phyloP scores from a whole-genome alignment of 2,329 filamentous ascomycete species.

The Alternaria infectoria region DNA sequence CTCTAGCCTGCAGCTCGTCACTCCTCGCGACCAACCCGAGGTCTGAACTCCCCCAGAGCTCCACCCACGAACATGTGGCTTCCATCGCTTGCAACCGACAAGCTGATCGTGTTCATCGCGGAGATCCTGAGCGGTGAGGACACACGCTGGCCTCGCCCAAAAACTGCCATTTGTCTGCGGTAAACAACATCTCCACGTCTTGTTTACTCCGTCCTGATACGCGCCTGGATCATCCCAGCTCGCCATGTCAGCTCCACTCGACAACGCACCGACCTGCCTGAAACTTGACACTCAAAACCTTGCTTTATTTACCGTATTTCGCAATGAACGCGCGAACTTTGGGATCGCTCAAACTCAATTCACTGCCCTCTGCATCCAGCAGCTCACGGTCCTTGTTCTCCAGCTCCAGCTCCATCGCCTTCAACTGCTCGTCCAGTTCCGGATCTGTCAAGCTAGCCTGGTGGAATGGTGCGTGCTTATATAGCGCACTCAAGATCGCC shows the following conservation, averaged over 20 bases:
- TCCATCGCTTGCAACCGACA: not conserved
- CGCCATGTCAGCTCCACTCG: constrained; percentile 1
- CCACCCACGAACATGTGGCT: constrained; percentile 13
- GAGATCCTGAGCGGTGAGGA: not conserved
- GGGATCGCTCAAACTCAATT: constrained; percentile 39
- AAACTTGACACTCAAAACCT: not conserved
- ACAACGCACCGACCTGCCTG: constrained; percentile 7
- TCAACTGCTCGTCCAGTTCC: constrained; percentile 40
- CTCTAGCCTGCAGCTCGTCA: constrained; percentile 17
- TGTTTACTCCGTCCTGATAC: constrained; percentile 3
- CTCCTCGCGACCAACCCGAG: constrained; percentile 27
- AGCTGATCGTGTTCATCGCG: constrained; percentile 2
- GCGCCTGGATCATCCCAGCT: constrained; percentile 3
- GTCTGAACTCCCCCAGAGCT: constrained; percentile 11
- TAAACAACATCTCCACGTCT: constrained; percentile 3
- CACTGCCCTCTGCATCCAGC: constrained; percentile 42
- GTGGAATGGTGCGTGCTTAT: constrained; percentile 45
- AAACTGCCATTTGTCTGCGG: not conserved
- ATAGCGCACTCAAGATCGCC: constrained; percentile 47
- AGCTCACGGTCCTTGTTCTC: constrained; percentile 48
- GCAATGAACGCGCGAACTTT: constrained; percentile 41
- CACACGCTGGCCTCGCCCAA: not conserved
- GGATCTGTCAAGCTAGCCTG: constrained; percentile 32
- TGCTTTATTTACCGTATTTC: constrained; percentile 35
- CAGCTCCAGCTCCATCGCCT: constrained; percentile 46